phyloP scores from a whole-genome alignment of 2,329 filamentous ascomycete species.

The Biscogniauxia mediterranea region DNA sequence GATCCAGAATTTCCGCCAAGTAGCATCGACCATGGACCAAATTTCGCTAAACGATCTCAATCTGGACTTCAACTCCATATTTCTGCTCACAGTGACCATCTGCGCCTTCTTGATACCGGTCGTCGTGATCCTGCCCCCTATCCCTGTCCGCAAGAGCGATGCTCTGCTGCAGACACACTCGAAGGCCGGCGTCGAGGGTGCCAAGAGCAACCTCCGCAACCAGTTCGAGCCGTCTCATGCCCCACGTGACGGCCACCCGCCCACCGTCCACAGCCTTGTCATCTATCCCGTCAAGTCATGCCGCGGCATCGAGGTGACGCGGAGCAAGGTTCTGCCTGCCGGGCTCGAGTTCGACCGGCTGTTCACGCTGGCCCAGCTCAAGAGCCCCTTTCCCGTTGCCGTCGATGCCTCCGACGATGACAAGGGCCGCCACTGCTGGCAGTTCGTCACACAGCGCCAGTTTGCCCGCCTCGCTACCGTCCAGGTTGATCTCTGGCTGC shows the following conservation, averaged over 20 bases:
- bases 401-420: conserved; percentile 34
- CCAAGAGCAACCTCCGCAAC: conserved; percentile 37
- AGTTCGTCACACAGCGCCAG: conserved; percentile 68
- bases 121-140: conserved; percentile 53
- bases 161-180: conserved; percentile 55
- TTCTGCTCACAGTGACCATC: conserved; percentile 28
- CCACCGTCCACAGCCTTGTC: conserved; percentile 61
- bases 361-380: conserved; percentile 75
- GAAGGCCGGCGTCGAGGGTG: conserved; percentile 42
- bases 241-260: conserved; percentile 19
- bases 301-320: conserved; percentile 68
- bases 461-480: conserved; percentile 71
- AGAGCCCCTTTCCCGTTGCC: conserved; percentile 45
- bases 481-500: conserved; percentile 65
- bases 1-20: conserved; percentile 6
- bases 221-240: conserved; percentile 23
- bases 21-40: conserved; percentile 12
- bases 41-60: conserved; percentile 19
- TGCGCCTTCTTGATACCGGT: conserved; percentile 52
- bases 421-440: conserved; percentile 56
- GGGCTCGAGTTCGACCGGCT: conserved; percentile 79
- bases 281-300: conserved; percentile 86
- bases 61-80: conserved; percentile 24
- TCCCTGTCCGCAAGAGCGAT: conserved; percentile 51
- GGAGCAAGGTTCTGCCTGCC: conserved; percentile 61